phyloP scores from a whole-genome alignment of 768 basidiomycete genomes.

The Pholiota microspora region DNA sequence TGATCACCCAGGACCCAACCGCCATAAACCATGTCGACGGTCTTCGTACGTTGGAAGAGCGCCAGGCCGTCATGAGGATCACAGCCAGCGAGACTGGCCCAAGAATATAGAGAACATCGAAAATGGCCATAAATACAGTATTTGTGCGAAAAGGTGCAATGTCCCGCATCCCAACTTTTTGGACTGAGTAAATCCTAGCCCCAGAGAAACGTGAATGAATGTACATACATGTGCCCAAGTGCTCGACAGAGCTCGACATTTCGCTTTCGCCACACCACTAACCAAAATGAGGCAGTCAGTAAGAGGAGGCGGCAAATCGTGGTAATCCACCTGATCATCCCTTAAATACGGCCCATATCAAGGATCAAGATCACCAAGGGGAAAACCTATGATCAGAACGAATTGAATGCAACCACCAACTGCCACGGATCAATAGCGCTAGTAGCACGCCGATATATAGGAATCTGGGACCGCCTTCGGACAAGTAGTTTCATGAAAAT shows the following conservation, averaged over 20 bases:
- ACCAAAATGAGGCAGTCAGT: neutral
- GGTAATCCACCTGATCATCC: no score
- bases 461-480: no score
- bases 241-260: neutral
- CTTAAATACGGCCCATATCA: no score
- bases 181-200: no score
- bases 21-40: slow-evolving; percentile 13
- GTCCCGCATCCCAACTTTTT: neutral
- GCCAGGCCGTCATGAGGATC: slow-evolving; percentile 12
- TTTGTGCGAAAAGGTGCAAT: neutral
- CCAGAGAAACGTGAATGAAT: no score
- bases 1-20: slow-evolving; percentile 8
- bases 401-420: no score
- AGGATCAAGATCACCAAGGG: no score
- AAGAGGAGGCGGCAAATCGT: no score
- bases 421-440: no score
- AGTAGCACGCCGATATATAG: no score
- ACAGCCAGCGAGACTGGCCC: slow-evolving; percentile 9
- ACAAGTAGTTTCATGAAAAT: no score
- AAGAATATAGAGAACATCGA: slow-evolving; percentile 15
- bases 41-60: slow-evolving; percentile 8
- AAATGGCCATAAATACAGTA: slow-evolving; percentile 5
- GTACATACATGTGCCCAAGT: neutral
- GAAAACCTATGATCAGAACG: no score
- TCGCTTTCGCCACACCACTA: neutral